Percentiles rank a stretch among this genome's conserved stretches.
Evolutionary conservation across 495 filamentous ascomycete species (phyloP).

Genomic region (Daldinia grandis): DNA sequence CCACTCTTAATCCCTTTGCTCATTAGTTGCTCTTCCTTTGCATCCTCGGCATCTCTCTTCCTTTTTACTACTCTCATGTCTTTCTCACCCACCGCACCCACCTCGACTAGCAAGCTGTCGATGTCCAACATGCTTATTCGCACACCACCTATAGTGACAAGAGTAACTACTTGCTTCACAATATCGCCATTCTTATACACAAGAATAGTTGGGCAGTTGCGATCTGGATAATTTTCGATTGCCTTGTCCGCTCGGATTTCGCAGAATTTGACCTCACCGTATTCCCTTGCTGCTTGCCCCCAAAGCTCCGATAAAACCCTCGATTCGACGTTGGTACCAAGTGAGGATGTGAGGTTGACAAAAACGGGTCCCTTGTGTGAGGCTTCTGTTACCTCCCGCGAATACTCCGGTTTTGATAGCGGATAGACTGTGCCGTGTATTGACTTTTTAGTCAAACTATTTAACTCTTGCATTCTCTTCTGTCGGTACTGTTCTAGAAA

Average conservation of each 20-base stretch:
- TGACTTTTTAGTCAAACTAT: conserved; percentile 73
- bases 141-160: conserved; percentile 77
- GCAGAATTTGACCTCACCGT: conserved; percentile 95
- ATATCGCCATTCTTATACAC: conserved; percentile 94
- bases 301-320: conserved; percentile 85
- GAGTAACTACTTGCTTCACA: conserved; percentile 82
- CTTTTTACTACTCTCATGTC: conserved; percentile 80
- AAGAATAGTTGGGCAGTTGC: conserved; percentile 92
- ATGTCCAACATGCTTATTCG: conserved; percentile 70
- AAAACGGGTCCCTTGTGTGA: conserved; percentile 76
- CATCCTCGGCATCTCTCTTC: conserved; percentile 66
- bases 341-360: conserved; percentile 83
- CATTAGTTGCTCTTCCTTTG: conserved; percentile 55
- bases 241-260: conserved; percentile 93
- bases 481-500: conserved; percentile 89
- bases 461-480: conserved; percentile 83
- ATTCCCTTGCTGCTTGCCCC: conserved; percentile 81
- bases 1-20: conserved; percentile 57
- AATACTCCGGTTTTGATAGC: conserved; percentile 91
- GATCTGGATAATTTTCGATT: conserved; percentile 95
- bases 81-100: conserved; percentile 77
- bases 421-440: conserved; percentile 91
- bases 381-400: conserved; percentile 89
- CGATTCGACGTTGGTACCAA: conserved; percentile 82
- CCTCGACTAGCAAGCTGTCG: conserved; percentile 79